Evolutionary conservation across 352 stramenopile genomes (phyloP).

Genomic region (Peronospora belbahrii): DNA sequence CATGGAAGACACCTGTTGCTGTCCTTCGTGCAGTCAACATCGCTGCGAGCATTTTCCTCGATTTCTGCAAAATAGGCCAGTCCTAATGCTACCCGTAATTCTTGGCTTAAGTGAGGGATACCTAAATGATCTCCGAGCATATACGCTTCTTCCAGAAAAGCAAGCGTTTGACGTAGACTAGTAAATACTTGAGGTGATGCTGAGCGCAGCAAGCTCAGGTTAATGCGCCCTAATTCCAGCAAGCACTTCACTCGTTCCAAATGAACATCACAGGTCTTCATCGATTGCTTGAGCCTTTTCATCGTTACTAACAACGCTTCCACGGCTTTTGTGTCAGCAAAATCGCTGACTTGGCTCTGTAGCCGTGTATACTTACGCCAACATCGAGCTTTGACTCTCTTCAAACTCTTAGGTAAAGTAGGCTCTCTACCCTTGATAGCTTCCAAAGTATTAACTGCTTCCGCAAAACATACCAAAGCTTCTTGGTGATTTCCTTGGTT

Average conservation of each 20-base stretch:
- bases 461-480: slow-evolving; percentile 20
- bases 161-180: slow-evolving; percentile 20
- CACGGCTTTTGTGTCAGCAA: slow-evolving; percentile 17
- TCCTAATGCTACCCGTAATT: slow-evolving; percentile 37
- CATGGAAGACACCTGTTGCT: slow-evolving; percentile 24
- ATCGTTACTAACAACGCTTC: slow-evolving; percentile 33
- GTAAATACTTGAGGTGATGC: slow-evolving; percentile 30
- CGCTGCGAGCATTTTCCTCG: slow-evolving; percentile 6
- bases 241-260: slow-evolving; percentile 47
- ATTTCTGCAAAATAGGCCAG: slow-evolving; percentile 39
- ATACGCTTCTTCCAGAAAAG: slow-evolving; percentile 40
- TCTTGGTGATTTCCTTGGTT: slow-evolving; percentile 15
- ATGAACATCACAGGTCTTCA: slow-evolving; percentile 30
- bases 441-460: slow-evolving; percentile 18
- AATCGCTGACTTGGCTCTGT: slow-evolving; percentile 18
- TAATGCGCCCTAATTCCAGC: slow-evolving; percentile 36
- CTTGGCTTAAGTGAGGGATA: slow-evolving; percentile 38
- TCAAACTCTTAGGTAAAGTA: slow-evolving; percentile 6
- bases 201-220: slow-evolving; percentile 35
- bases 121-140: slow-evolving; percentile 31
- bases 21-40: slow-evolving; percentile 2
- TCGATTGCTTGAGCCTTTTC: slow-evolving; percentile 36
- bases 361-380: slow-evolving; percentile 44
- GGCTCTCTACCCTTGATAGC: not conserved
- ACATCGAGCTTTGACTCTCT: slow-evolving; percentile 26